Evolutionary conservation across 2,329 filamentous ascomycete species (phyloP).

Genomic region (Colletotrichum godetiae): DNA sequence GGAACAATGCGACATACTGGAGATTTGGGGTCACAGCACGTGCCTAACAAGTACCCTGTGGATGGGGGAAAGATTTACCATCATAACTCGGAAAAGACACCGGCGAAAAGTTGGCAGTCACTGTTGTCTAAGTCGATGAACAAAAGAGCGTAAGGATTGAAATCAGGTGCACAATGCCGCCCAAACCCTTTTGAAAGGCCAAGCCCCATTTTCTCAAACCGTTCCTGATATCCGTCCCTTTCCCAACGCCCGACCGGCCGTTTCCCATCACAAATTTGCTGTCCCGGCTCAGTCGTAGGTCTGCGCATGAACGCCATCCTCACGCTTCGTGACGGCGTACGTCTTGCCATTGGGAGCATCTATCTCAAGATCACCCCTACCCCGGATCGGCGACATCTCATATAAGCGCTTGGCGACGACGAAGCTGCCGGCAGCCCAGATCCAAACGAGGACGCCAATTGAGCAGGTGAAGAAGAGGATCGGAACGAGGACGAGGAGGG

Average conservation of each 20-base stretch:
- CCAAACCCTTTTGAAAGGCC: not conserved
- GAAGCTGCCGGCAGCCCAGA: conserved; percentile 74
- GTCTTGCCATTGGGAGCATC: conserved; percentile 37
- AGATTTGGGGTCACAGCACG: no score
- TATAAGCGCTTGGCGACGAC: conserved; percentile 60
- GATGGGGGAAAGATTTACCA: no score
- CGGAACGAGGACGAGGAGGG: conserved; percentile 75
- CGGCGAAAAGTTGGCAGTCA: no score
- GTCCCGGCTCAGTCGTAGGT: not conserved
- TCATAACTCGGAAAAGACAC: no score
- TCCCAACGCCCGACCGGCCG: not conserved
- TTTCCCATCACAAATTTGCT: no score
- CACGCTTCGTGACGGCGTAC: conserved; percentile 37
- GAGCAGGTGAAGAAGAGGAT: conserved; percentile 74
- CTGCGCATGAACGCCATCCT: conserved; percentile 37
- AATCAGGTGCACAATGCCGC: not conserved
- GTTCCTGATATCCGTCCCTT: not conserved
- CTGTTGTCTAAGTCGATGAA: not conserved
- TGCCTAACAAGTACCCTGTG: no score
- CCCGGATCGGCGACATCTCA: conserved; percentile 43
- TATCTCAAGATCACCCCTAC: conserved; percentile 37
- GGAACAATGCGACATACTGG: no score
- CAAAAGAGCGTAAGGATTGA: not conserved
- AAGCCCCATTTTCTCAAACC: not conserved
- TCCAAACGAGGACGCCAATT: conserved; percentile 73